Base-by-base conservation (phyloP, 2,329 filamentous ascomycete species). In the Calycina herbarum region DNA sequence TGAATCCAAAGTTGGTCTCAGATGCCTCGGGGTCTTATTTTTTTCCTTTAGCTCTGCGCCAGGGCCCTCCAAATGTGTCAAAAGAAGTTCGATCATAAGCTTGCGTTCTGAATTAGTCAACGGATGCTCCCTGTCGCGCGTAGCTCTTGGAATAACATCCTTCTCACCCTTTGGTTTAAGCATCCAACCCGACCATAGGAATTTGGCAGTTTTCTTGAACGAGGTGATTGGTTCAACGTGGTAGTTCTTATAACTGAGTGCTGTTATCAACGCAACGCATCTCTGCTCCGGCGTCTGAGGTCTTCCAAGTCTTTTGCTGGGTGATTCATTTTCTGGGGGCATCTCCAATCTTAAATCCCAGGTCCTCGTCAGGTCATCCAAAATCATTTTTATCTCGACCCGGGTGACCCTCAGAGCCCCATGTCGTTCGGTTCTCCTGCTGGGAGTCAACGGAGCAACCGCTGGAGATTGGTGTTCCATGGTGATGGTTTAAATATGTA, bases 141-240 rank as follows among this genome's bases (percentile, higher is more conserved):
- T 62, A 5, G 27, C 7, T 31, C 48, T 31, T 27, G 68, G 67
- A n/a, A 70, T 29, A 15, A 67, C 45, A 61, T 63, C 65, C 5
- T 57, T 40, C 1, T 70, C 68, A 17, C 57, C 68, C 11, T 63
- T 64, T 2, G 65, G 65, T 35, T 70, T 68, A 15, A 31, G 11
- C 11, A 65, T 56, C 68, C 68, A 69, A 5, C 60, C 58, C n/a
- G 35, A 57, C 13, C 56, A 64, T n/a, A 62, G 13, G 0, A 7
- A 17, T 11, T 42, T 11, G 1, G 66, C 68, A 42, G 40, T 10
- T 24, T 40, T 24, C n/a, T 45, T 31, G 33, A 68, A 70, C 8
- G 45, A 15, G 29, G 31, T 59, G 8, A 65, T 13, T 20, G 59
- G 35, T 5, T 35, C 24, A 11, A 59, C 15, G 3, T 60, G 31